phyloP scores from a whole-genome alignment of 495 filamentous ascomycete species.

The Penicillium pulvis region DNA sequence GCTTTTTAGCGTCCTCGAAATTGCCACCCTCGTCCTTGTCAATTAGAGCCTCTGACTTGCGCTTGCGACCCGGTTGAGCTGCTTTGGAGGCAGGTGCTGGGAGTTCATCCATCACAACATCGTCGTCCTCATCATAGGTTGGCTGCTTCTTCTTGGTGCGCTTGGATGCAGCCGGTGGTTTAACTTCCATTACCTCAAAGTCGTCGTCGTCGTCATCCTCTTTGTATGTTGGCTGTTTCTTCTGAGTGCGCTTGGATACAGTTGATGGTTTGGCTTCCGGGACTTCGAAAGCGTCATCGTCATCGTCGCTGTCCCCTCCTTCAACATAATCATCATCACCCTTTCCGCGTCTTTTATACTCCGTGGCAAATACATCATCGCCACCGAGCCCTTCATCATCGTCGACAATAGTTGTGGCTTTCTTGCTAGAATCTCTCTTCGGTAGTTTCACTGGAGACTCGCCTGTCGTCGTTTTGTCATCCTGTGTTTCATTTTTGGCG shows the following conservation, averaged over 20 bases:
- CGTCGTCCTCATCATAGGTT: constrained; percentile 45
- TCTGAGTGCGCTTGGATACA: constrained; percentile 18
- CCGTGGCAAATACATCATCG: constrained; percentile 73
- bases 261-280: constrained; percentile 38
- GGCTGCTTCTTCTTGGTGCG: constrained; percentile 48
- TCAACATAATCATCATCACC: constrained; percentile 71
- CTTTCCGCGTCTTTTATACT: constrained; percentile 59
- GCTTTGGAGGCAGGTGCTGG: constrained; percentile 40
- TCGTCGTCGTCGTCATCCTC: constrained; percentile 47
- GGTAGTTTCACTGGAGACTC: constrained; percentile 26
- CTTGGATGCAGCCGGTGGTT: constrained; percentile 33
- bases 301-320: constrained; percentile 62
- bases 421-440: constrained; percentile 29
- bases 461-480: constrained; percentile 33
- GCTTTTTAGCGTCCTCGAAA: constrained; percentile 36
- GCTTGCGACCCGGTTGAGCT: constrained; percentile 51
- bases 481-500: constrained; percentile 23
- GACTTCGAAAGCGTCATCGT: constrained; percentile 31
- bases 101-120: constrained; percentile 51
- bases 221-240: not conserved
- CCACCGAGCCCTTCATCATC: constrained; percentile 67
- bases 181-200: constrained; percentile 41
- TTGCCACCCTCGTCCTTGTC: constrained; percentile 46
- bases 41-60: constrained; percentile 56
- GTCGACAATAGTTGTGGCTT: constrained; percentile 43